Evolutionary conservation across 352 stramenopile species (phyloP).

Genomic region (Pythium graminicola): DNA sequence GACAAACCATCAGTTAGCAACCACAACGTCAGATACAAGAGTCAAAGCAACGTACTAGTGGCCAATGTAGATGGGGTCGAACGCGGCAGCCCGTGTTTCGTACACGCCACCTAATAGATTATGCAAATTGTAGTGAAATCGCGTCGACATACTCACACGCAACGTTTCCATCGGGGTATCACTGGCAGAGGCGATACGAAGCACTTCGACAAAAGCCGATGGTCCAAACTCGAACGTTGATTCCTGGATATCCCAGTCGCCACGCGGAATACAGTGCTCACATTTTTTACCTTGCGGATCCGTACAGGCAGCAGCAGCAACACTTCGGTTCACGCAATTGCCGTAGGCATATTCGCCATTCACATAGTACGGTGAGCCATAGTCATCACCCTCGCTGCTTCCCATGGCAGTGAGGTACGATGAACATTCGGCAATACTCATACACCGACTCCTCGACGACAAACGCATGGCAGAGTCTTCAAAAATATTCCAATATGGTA

Average conservation of each 20-base stretch:
- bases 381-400: conserved; percentile 35
- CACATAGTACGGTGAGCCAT: conserved; percentile 20
- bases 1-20: neutral
- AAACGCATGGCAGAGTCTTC: conserved; percentile 23
- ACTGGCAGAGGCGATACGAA: conserved; percentile 36
- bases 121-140: conserved; percentile 38
- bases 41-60: conserved; percentile 30
- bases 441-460: conserved; percentile 14
- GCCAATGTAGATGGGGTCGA: conserved; percentile 35
- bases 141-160: conserved; percentile 28
- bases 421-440: conserved; percentile 27
- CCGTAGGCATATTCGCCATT: conserved; percentile 30
- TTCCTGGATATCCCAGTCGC: conserved; percentile 53
- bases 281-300: conserved; percentile 29
- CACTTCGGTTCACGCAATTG: conserved; percentile 52
- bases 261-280: conserved; percentile 54
- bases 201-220: conserved; percentile 52
- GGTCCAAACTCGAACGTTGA: conserved; percentile 62
- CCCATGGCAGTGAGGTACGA: conserved; percentile 50
- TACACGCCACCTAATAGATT: conserved; percentile 35
- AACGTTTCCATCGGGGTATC: conserved; percentile 28
- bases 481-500: conserved; percentile 34
- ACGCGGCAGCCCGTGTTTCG: conserved; percentile 28
- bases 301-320: conserved; percentile 40
- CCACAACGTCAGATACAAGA: neutral